Evolutionary conservation across 208 protist genomes (phyloP).

Genomic region (Crithidia sp.): DNA sequence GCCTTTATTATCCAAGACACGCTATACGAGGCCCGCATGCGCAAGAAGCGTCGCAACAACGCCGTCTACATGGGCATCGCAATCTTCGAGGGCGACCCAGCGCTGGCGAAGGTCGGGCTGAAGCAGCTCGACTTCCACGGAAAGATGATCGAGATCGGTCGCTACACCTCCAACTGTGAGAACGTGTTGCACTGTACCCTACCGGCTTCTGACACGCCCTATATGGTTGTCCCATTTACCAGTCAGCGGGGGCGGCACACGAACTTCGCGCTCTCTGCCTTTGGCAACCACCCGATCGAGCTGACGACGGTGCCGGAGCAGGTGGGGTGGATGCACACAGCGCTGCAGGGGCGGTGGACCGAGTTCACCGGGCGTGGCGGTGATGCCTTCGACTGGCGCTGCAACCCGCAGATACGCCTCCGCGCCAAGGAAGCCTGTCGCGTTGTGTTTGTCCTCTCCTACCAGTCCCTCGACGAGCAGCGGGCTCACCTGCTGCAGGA

Average conservation of each 20-base stretch:
- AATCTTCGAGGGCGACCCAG: slow-evolving; percentile 84
- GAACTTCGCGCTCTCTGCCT: slow-evolving; percentile 85
- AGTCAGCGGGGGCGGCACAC: slow-evolving; percentile 84
- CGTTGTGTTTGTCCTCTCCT: slow-evolving; percentile 88
- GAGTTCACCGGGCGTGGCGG: slow-evolving; percentile 84
- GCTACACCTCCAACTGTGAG: slow-evolving; percentile 92
- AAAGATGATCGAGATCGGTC: slow-evolving; percentile 85
- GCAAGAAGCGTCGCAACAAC: slow-evolving; percentile 87
- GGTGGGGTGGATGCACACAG: slow-evolving; percentile 86
- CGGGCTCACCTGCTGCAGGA: slow-evolving; percentile 36
- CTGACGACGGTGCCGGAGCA: slow-evolving; percentile 85
- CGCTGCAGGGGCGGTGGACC: slow-evolving; percentile 82
- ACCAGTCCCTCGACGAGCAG: slow-evolving; percentile 77
- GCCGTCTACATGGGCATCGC: slow-evolving; percentile 92
- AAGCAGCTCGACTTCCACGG: slow-evolving; percentile 93
- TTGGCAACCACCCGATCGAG: slow-evolving; percentile 81
- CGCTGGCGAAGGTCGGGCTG: slow-evolving; percentile 70
- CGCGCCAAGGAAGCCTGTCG: slow-evolving; percentile 70
- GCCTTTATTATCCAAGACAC: slow-evolving; percentile 91
- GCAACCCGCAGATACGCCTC: slow-evolving; percentile 84
- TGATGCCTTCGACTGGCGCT: slow-evolving; percentile 90
- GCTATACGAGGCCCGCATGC: slow-evolving; percentile 87
- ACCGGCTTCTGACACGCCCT: slow-evolving; percentile 73
- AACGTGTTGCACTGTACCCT: slow-evolving; percentile 90
- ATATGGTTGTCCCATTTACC: slow-evolving; percentile 91